Conservation (phyloP, 2,329 filamentous ascomycete species). For the Aspergillus spinulosporus region DNA sequence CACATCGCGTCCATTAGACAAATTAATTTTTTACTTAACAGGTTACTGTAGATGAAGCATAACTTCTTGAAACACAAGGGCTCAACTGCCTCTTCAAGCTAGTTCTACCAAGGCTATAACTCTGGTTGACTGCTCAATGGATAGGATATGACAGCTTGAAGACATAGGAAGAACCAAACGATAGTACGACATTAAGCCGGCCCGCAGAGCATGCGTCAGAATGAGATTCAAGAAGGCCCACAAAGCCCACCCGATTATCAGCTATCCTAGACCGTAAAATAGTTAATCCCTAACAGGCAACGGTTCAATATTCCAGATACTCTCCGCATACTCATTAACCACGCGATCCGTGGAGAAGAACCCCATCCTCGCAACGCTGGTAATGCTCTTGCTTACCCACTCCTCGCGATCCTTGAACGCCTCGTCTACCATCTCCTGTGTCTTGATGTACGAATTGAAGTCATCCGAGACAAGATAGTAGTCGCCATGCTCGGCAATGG, state of each 20-base stretch:
- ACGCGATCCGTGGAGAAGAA: constrained; percentile 96
- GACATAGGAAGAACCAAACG: too few relatives aligned
- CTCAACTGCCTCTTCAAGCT: too few relatives aligned
- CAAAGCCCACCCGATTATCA: neutral
- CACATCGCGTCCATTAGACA: too few relatives aligned
- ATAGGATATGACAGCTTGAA: too few relatives aligned
- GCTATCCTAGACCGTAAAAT: neutral
- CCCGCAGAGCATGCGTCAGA: neutral
- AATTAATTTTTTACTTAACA: too few relatives aligned
- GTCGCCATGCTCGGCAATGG: constrained; percentile 89
- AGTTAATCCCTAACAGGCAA: constrained; percentile 50
- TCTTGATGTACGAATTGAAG: constrained; percentile 91
- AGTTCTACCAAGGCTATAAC: too few relatives aligned
- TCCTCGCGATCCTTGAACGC: constrained; percentile 88
- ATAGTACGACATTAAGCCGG: too few relatives aligned
- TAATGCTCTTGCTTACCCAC: constrained; percentile 89
- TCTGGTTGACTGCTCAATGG: too few relatives aligned
- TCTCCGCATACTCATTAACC: constrained; percentile 96
- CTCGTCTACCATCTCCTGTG: constrained; percentile 86
- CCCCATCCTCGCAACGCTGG: constrained; percentile 87
- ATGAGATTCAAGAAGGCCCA: neutral
- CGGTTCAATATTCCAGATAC: constrained; percentile 95
- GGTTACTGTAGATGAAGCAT: too few relatives aligned
- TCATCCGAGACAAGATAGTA: constrained; percentile 98
- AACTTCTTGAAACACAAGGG: too few relatives aligned